Conservation (phyloP, 345 rosid species). For the Citrus sp. region DNA sequence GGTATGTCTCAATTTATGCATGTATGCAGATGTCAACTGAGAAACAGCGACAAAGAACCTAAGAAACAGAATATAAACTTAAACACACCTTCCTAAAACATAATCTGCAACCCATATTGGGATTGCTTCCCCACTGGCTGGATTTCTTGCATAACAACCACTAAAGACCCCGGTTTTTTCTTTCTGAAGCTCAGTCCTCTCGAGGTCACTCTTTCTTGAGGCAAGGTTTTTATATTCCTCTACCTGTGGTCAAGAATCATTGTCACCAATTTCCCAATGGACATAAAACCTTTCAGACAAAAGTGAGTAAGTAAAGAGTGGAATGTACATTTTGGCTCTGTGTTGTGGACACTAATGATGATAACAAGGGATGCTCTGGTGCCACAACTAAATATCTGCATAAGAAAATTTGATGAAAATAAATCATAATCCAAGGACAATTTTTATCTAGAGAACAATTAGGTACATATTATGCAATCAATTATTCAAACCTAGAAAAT, state of each 20-base stretch:
- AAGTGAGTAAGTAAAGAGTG: not conserved
- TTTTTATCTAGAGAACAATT: not conserved
- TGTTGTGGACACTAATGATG: slow-evolving; percentile 47
- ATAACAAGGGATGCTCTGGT: slow-evolving; percentile 71
- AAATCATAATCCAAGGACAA: slow-evolving; percentile 16
- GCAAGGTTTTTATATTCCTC: slow-evolving; percentile 79
- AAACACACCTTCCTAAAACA: slow-evolving; percentile 69
- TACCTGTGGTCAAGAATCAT: slow-evolving; percentile 45
- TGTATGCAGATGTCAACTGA: slow-evolving; percentile 3
- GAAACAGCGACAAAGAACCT: not conserved
- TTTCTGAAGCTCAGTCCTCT: slow-evolving; percentile 95
- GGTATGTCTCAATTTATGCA: not conserved
- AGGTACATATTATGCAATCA: not conserved
- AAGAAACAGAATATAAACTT: not conserved
- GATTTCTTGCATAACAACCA: slow-evolving; percentile 81
- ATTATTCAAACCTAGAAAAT: not conserved
- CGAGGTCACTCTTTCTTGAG: slow-evolving; percentile 83
- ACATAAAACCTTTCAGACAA: slow-evolving; percentile 6
- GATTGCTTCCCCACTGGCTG: slow-evolving; percentile 75
- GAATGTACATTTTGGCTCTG: slow-evolving; percentile 51
- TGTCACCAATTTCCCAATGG: not conserved
- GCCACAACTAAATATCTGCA: slow-evolving; percentile 91
- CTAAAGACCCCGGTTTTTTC: slow-evolving; percentile 89
- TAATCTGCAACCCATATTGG: slow-evolving; percentile 97
- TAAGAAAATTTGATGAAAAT: slow-evolving; percentile 7